These are phyloP conservation scores for Corynascus novoguineensis DNA, from an alignment of 495 filamentous ascomycete species.

Conservation along the genomic window DNA sequence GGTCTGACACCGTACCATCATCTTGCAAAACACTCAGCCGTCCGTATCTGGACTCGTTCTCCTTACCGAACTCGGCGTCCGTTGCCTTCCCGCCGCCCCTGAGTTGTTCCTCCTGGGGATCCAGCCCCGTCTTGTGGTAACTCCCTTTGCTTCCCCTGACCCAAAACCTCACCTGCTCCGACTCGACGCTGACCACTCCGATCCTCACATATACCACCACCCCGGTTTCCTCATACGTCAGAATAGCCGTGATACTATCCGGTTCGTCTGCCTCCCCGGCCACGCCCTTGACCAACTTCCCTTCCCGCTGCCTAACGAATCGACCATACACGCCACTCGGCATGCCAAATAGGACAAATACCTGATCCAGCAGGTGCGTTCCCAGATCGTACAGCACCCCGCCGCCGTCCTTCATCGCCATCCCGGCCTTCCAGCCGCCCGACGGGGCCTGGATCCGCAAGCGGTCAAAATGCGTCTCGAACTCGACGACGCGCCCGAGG, in stretches of 20 bases:
- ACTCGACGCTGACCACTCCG: constrained; percentile 63
- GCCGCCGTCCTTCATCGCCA: constrained; percentile 57
- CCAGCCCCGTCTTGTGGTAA: constrained; percentile 73
- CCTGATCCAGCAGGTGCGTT: constrained; percentile 78
- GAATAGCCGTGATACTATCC: constrained; percentile 62
- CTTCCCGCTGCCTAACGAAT: constrained; percentile 60
- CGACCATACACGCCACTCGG: constrained; percentile 64
- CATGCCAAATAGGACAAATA: constrained; percentile 69
- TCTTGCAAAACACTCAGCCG: constrained; percentile 36
- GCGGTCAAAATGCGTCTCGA: constrained; percentile 76
- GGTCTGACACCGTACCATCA: constrained; percentile 34
- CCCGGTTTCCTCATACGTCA: constrained; percentile 57
- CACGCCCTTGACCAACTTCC: constrained; percentile 31
- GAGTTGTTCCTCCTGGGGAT: constrained; percentile 78
- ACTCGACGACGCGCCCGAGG: constrained; percentile 69
- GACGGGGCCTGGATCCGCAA: constrained; percentile 55
- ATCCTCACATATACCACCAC: constrained; percentile 63
- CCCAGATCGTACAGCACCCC: constrained; percentile 80
- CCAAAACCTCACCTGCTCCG: constrained; percentile 70
- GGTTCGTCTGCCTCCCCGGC: constrained; percentile 52
- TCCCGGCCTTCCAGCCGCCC: constrained; percentile 60
- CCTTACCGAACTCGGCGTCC: constrained; percentile 61
- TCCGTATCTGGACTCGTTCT: constrained; percentile 45
- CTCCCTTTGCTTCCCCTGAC: constrained; percentile 74
- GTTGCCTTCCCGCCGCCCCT: constrained; percentile 60